Base-by-base conservation (phyloP, 176 grass and related monocot species). In the Zizania latifolia region DNA sequence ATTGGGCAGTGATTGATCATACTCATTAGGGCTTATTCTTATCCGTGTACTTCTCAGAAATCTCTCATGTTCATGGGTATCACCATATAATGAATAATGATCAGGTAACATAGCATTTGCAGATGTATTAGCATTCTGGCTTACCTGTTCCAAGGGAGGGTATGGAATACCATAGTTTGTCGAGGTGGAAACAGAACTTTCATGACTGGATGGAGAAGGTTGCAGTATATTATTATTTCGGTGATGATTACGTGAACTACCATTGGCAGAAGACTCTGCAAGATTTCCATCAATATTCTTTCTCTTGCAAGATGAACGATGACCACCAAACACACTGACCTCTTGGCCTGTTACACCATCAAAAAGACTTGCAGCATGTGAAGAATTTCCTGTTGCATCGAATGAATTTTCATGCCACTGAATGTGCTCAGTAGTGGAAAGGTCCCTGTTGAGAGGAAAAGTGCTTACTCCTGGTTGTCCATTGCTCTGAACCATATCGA, bases 231-330 rank as follows among this genome's bases (percentile, higher is more conserved):
- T 75, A 36, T 38, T 75, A n/a, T 50, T 89, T 74, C 58, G 70
- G 31, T 71, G 66, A 50, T 15, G 65, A 78, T 77, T 77, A 12
- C 27, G 21, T 73, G 82, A 78, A 17, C 78, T 73, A 71, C 78
- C 87, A 73, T 53, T 71, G n/a, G 82, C 28, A 89, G 87, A 89
- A 78, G 87, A 85, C 15, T 89, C 81, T 55, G 65, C 77, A 28
- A 66, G 14, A 73, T 64, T 73, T 77, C 87, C 82, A 53, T 81
- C 72, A 73, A 77, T 59, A 78, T 69, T 78, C 60, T 89, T 85
- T 60, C 87, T 89, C 72, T 89, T 89, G 68, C 68, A 78, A 59
- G 87, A 22, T 73, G 83, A 35, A 53, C 58, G 65, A 8, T 53
- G 70, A 4, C 34, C 48, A 30, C 62, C 71, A 75, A 77, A 43